Evolutionary conservation across 2,329 filamentous ascomycete genomes (phyloP), one percentile per base, ranked within the genome.

Genomic region (Cladosporium sp.): DNA sequence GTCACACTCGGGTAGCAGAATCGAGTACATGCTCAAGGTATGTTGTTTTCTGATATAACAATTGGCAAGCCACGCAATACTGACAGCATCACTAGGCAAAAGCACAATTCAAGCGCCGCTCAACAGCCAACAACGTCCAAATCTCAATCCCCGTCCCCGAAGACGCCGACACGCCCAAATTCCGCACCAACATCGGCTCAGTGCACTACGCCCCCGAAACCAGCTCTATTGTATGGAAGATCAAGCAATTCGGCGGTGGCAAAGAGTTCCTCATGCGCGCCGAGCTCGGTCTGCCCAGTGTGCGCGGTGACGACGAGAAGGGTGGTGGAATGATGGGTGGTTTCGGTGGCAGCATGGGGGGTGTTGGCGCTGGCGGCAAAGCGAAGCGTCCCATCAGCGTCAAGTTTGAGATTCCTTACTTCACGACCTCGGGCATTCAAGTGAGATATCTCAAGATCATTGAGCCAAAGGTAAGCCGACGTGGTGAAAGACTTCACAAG

Each of bases 331-430:
- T 98, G 94, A 98, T 94, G 71, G 94, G 94, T 74, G 94, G 94
- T 0, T 97, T 97, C 74, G 94, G 94, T 68, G 94, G 94, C 23
- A 97, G 92, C 76, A 97, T 97, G 93, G 94, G 94, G 66, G 94
- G 94, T 69, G 87, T 95, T 30, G 88, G 86, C n/a, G 89, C 88
- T 66, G 97, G 97, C 81, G 91, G 91, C 25, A 98, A 98, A 82
- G 91, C 91, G 23, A 99, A 98, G 85, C 84, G 95, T 72, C 95
- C 95, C 0, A 99, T 99, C 75, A 94, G 93, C 79, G 95, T 99
- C 82, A 99, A 99, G 83, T 99, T 99, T 78, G 95, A 99, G 83
- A 99, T 99, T 76, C 95, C 95, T n/a, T 99, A 99, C 81, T 99
- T 99, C 78, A 99, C 95, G n/a, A 99, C 96, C 3, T 96, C 91